phyloP scores from a whole-genome alignment of 495 filamentous ascomycete species.

The Aspergillus baeticus region DNA sequence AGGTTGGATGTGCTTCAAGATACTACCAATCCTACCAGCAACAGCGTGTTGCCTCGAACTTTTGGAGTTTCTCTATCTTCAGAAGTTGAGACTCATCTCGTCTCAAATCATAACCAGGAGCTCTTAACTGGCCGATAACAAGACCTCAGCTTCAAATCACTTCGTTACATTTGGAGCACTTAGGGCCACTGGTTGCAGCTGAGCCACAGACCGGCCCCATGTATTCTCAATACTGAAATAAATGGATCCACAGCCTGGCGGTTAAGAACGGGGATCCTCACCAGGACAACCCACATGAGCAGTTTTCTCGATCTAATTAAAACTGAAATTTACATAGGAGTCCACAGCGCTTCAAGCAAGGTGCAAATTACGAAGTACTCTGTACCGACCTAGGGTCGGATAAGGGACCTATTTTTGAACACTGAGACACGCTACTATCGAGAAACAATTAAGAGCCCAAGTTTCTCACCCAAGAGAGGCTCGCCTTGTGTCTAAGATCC shows the following conservation, averaged over 20 bases:
- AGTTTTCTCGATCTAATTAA: constrained; percentile 6
- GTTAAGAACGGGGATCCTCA: constrained; percentile 12
- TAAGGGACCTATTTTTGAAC: too few species aligned
- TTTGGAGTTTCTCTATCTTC: too few species aligned
- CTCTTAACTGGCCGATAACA: background rate
- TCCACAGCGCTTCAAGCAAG: background rate
- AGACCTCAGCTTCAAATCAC: background rate
- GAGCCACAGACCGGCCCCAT: constrained; percentile 3
- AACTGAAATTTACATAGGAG: background rate
- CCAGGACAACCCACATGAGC: background rate
- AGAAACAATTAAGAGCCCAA: too few species aligned
- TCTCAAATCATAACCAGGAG: background rate
- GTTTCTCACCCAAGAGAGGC: too few species aligned
- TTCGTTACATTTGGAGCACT: background rate
- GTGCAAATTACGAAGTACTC: background rate
- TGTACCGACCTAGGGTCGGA: too few species aligned
- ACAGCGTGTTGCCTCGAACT: too few species aligned
- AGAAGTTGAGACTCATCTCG: too few species aligned
- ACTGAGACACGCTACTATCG: too few species aligned
- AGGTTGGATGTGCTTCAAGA: too few species aligned
- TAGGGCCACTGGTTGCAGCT: background rate
- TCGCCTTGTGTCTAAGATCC: too few species aligned
- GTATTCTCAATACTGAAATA: constrained; percentile 13
- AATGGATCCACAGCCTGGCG: constrained; percentile 7
- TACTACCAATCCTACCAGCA: too few species aligned